Percentiles rank a stretch among this genome's conserved stretches.
These are phyloP conservation scores for Rhizophagus sp. DNA, from an alignment of 192 early-diverging fungal genomes.

Conservation along the genomic window DNA sequence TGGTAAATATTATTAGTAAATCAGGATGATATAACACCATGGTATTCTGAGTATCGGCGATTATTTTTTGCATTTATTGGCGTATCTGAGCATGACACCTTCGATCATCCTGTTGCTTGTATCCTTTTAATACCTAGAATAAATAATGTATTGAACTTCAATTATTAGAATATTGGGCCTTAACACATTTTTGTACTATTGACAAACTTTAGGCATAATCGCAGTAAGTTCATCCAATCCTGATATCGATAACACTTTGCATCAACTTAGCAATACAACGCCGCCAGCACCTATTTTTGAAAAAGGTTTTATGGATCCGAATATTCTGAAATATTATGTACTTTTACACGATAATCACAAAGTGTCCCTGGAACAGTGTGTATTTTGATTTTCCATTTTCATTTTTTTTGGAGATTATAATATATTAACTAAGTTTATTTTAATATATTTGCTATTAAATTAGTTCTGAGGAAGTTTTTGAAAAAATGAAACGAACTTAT, in stretches of 20 bases:
- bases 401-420: not conserved
- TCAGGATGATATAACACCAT: constrained; percentile 69
- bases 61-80: constrained; percentile 61
- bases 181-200: not conserved
- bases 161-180: not conserved
- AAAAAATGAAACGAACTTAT: constrained; percentile 67
- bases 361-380: constrained; percentile 56
- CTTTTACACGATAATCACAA: constrained; percentile 79
- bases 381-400: not conserved
- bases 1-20: constrained; percentile 33
- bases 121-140: constrained; percentile 17
- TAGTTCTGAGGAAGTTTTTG: constrained; percentile 62
- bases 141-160: not conserved
- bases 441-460: not conserved
- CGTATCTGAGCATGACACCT: constrained; percentile 87
- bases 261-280: constrained; percentile 54
- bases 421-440: not conserved
- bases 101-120: constrained; percentile 93
- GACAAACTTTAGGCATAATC: constrained; percentile 55
- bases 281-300: constrained; percentile 59
- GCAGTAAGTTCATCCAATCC: constrained; percentile 63
- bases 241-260: constrained; percentile 74
- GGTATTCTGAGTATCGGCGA: constrained; percentile 80
- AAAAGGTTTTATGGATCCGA: constrained; percentile 76
- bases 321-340: constrained; percentile 78